A percentile compares a stretch with the other conserved stretches of the same genome.
Conservation (phyloP, 495 filamentous ascomycete genomes). For the Apiosordaria backusii region DNA sequence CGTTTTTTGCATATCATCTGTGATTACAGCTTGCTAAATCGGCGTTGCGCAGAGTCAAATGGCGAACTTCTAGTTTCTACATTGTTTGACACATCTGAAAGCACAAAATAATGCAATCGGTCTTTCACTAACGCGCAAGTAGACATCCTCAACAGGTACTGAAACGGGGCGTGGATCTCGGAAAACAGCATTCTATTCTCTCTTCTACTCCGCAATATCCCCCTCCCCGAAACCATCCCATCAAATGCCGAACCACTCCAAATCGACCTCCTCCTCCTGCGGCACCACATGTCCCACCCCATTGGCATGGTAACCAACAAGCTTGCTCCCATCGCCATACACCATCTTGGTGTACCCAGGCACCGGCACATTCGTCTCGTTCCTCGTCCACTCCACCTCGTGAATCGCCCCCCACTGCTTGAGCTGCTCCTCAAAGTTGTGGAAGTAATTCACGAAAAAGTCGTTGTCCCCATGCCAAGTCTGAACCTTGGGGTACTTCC, state of each 20-base stretch:
- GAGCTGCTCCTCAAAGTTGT: constrained; percentile 48
- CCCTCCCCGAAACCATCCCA: too few species aligned
- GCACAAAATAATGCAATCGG: too few species aligned
- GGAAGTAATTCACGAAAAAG: constrained; percentile 37
- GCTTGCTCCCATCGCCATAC: constrained; percentile 41
- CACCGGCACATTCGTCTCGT: constrained; percentile 35
- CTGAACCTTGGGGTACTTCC: constrained; percentile 52
- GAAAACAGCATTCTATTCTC: too few species aligned
- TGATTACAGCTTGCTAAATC: too few species aligned
- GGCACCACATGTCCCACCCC: constrained; percentile 51
- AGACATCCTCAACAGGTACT: too few species aligned
- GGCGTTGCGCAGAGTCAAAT: too few species aligned
- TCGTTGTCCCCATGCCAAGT: constrained; percentile 51
- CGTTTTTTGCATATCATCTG: too few species aligned
- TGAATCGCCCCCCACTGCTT: constrained; percentile 52
- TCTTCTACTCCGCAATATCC: too few species aligned
- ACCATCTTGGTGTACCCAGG: constrained; percentile 41
- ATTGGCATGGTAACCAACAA: constrained; percentile 41
- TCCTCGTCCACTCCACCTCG: constrained; percentile 32
- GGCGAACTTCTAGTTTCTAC: too few species aligned
- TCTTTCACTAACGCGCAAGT: too few species aligned
- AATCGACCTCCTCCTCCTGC: constrained; percentile 34
- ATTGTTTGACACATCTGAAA: too few species aligned
- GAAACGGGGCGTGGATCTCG: too few species aligned
- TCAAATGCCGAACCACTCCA: constrained; percentile 39